A percentile compares a stretch with the other conserved stretches of the same genome.
Evolutionary conservation across 148 eudicot species (phyloP).

Genomic region (Hydrangea macrophylla): DNA sequence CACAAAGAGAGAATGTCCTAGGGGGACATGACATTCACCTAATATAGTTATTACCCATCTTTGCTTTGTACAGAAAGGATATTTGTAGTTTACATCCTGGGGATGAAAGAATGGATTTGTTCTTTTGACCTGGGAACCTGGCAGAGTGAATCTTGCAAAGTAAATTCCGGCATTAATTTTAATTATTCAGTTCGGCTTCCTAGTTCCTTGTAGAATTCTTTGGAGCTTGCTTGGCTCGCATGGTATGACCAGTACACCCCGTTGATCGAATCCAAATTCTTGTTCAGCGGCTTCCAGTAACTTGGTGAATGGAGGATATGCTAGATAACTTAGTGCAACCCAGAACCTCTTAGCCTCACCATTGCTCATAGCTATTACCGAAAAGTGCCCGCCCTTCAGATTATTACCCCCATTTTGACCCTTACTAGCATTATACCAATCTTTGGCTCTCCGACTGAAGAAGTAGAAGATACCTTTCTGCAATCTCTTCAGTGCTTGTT

Average conservation of each 20-base stretch:
- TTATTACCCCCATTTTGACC: neutral
- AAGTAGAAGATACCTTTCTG: constrained; percentile 1
- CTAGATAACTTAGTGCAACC: constrained; percentile 14
- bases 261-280: constrained; percentile 27
- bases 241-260: constrained; percentile 19
- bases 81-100: no score
- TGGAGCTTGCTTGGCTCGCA: constrained; percentile 24
- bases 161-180: neutral
- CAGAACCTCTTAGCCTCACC: constrained; percentile 15
- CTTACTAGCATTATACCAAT: neutral
- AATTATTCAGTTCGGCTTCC: neutral
- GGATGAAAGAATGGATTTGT: neutral
- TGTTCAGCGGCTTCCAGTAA: constrained; percentile 19
- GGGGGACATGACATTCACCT: no score
- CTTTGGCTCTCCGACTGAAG: neutral
- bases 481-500: constrained; percentile 1
- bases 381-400: constrained; percentile 5
- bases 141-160: no score
- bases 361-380: constrained; percentile 9
- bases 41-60: no score
- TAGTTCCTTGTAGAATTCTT: constrained; percentile 12
- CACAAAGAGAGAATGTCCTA: no score
- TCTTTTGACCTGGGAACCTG: no score
- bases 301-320: constrained; percentile 22
- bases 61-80: no score